Base-by-base conservation (phyloP, 129 eudicot genomes). In the Gnaphalium uliginosum region DNA sequence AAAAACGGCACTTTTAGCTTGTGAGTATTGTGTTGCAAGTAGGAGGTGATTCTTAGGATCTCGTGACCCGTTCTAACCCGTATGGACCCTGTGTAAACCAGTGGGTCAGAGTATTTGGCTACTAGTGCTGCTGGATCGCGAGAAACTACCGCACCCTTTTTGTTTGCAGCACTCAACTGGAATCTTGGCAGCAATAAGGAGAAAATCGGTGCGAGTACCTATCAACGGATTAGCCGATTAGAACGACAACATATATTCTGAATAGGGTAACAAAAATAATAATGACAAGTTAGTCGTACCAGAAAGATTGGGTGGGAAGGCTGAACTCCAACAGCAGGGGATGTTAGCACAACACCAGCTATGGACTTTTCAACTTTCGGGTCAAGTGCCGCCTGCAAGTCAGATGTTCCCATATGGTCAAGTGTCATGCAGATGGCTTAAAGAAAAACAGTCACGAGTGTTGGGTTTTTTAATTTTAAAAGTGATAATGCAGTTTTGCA, bases 241-340 rank as follows among this genome's bases (percentile, higher is more conserved):
- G 7, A 37, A 33, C 24, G 9, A 21, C 50, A 29, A 9, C 6
- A 23, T 2, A 30, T 35, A 13, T 3, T 41, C 2, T 2, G 48
- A 35, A 41, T 41, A 0, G 0, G 48, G 3, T 13, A 68, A 64
- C 32, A 5, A 26, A 29, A 11, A 35, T 72, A 19, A 21, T 21
- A 26, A 75, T 9, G 33, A 1, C 1, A 58, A 33, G 70, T 35
- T 32, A 11, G 8, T 15, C 78, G 81, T 65, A 92, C 93, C 74
- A 81, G 57, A 60, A 89, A 80, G 48, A 93, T 88, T 51, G 98
- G 97, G 79, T 93, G 97, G 0, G 97, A 76, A 17, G 97, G 98
- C 61, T 90, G 92, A 46, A 93, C 97, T 59, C 97, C 93, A 2
- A 90, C 91, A 0, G 98, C 98, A 66, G 98, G 98, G 59, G 98